Evolutionary conservation across 2,329 filamentous ascomycete species (phyloP).

Genomic region (Lasiodiplodia theobromae): DNA sequence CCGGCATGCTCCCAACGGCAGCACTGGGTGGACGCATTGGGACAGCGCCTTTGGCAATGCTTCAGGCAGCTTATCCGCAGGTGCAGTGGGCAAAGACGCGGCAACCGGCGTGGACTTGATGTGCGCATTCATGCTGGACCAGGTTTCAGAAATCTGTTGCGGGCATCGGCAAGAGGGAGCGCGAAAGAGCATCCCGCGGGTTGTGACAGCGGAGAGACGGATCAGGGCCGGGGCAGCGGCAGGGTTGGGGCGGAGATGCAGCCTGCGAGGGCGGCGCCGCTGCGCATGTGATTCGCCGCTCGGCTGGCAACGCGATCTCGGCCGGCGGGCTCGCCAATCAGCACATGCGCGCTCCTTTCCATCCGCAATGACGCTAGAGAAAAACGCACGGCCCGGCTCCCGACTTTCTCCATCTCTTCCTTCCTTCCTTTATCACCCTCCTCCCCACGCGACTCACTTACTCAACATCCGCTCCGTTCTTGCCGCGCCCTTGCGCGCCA

Average conservation of each 20-base stretch:
- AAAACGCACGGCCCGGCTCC: conserved; percentile 14
- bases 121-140: background rate
- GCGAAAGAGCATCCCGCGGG: background rate
- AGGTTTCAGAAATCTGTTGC: background rate
- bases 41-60: background rate
- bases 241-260: conserved; percentile 12
- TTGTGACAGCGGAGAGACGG: conserved; percentile 6
- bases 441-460: background rate
- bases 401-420: conserved; percentile 25
- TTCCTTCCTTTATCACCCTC: conserved; percentile 19
- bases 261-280: background rate
- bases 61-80: background rate
- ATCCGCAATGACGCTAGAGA: conserved; percentile 9
- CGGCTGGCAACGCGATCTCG: conserved; percentile 4
- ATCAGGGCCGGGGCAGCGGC: conserved; percentile 13
- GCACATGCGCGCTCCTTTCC: conserved; percentile 12
- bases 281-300: conserved; percentile 5
- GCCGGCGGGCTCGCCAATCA: conserved; percentile 16
- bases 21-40: background rate
- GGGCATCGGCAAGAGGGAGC: background rate
- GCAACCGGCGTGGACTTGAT: background rate
- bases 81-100: background rate
- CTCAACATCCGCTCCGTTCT: background rate
- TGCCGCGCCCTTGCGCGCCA: conserved; percentile 11
- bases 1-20: background rate